Base-by-base conservation (phyloP, 768 basidiomycete genomes). In the Leccinum sublutescens region DNA sequence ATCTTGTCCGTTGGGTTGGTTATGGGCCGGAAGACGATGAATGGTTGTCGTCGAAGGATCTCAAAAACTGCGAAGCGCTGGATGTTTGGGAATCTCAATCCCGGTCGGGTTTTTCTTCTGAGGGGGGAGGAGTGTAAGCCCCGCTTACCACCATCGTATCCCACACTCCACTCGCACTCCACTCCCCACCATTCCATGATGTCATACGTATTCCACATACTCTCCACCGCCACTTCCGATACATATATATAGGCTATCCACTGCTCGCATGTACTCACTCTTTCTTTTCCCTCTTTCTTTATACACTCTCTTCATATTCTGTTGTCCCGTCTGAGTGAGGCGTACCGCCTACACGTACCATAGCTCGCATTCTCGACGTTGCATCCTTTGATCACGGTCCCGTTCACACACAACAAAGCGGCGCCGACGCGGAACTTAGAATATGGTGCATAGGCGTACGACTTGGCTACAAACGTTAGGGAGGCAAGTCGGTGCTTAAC, bases 331-430 rank as follows among this genome's bases (percentile, higher is more conserved):
- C 27, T 27, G 27, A 27, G 27, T 27, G 27, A 27, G 27, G 27
- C 27, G 27, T 27, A 27, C 27, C 27, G 8, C 27, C 27, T 27
- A 27, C 27, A 27, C 21, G n/a, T n/a, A n/a, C n/a, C 94, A 66
- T 93, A 92, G 0, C 90, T 89, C 0, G 93, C 94, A 66, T 97
- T 98, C 77, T 99, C 97, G 60, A 98, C 82, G 71, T 97, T 98
- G 31, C 89, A 88, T 5, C 96, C 95, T 61, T 83, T 87, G 59
- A 96, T 84, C 21, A 96, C 82, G 9, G 77, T 72, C 0, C 91
- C 92, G 45, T 88, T 83, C 0, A 81, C 69, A 2, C 86, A 77
- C 17, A 98, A 74, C 11, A 98, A 74, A 1, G 94, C 91, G 0
- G 95, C 95, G 0, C 96, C 96, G 15, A 98, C 96, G 8, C 88